Conservation (phyloP, 2,329 filamentous ascomycete species). For the Verticillium nonalfalfae region DNA sequence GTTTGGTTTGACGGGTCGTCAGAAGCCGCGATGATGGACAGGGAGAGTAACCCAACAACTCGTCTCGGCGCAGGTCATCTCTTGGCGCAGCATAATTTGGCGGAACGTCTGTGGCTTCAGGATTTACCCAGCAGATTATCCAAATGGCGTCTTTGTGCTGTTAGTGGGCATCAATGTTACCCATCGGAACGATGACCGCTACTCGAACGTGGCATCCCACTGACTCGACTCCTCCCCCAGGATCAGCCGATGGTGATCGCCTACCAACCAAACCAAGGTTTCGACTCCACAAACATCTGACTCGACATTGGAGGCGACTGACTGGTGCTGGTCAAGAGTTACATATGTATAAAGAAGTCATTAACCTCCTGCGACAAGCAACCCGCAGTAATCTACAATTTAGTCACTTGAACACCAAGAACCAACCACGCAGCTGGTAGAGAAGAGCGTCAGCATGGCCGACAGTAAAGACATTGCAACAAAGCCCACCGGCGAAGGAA, state of each 20-base stretch:
- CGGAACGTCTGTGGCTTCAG: background rate
- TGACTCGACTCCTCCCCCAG: background rate
- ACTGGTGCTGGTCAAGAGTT: background rate
- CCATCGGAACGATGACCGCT: background rate
- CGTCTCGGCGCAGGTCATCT: too few relatives aligned
- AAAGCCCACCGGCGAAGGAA: background rate
- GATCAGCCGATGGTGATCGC: background rate
- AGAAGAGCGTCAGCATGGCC: constrained; percentile 1
- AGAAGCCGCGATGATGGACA: background rate
- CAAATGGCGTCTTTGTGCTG: too few relatives aligned
- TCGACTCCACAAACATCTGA: background rate
- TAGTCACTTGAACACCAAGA: background rate
- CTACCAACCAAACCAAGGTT: background rate
- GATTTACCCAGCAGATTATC: too few relatives aligned
- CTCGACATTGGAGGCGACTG: background rate
- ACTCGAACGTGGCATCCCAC: background rate
- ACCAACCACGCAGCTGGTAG: background rate
- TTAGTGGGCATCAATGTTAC: too few relatives aligned
- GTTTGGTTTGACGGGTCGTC: background rate
- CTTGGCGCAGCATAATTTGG: too few relatives aligned
- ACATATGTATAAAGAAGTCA: background rate
- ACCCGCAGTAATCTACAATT: background rate
- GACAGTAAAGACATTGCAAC: background rate
- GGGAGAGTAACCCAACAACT: too few relatives aligned
- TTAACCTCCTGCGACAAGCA: background rate